These are phyloP conservation scores for Pyrenophora seminiperda DNA, from an alignment of 2,329 filamentous ascomycete species.

Conservation along the genomic window DNA sequence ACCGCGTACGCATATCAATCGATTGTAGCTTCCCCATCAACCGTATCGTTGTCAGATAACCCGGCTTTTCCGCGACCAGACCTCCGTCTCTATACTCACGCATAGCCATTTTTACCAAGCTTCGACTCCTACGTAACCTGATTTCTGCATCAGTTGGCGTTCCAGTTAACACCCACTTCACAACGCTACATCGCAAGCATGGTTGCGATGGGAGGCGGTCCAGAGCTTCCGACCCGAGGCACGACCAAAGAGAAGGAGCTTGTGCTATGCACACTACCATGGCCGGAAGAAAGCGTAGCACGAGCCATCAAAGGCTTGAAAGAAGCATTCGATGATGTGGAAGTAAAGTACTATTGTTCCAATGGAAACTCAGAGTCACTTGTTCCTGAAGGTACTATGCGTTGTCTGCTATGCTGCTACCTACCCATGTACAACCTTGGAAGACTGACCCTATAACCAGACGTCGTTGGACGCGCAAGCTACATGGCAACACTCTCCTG, in stretches of 20 bases:
- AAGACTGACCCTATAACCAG: conserved; percentile 19
- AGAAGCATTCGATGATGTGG: conserved; percentile 39
- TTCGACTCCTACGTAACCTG: not conserved
- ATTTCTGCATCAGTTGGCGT: not conserved
- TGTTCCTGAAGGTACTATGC: conserved; percentile 52
- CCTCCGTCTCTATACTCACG: too few species aligned
- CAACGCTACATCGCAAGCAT: conserved; percentile 12
- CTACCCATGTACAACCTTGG: too few species aligned
- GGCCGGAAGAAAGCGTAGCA: conserved; percentile 36
- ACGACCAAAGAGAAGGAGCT: conserved; percentile 36
- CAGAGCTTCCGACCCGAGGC: conserved; percentile 32
- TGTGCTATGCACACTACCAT: conserved; percentile 53
- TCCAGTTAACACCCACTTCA: not conserved
- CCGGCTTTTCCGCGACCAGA: too few species aligned
- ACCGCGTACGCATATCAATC: too few species aligned
- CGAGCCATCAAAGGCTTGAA: conserved; percentile 32
- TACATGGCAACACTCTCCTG: conserved; percentile 56
- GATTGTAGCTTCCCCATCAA: too few species aligned
- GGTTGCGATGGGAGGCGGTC: conserved; percentile 54
- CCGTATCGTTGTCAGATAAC: too few species aligned
- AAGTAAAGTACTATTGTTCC: conserved; percentile 38
- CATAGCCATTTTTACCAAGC: too few species aligned
- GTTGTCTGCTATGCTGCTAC: too few species aligned
- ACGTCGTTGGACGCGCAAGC: conserved; percentile 51
- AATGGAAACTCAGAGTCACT: conserved; percentile 44